Base-by-base conservation (phyloP, 805 yeast species). In the Wickerhamomyces bovis region DNA sequence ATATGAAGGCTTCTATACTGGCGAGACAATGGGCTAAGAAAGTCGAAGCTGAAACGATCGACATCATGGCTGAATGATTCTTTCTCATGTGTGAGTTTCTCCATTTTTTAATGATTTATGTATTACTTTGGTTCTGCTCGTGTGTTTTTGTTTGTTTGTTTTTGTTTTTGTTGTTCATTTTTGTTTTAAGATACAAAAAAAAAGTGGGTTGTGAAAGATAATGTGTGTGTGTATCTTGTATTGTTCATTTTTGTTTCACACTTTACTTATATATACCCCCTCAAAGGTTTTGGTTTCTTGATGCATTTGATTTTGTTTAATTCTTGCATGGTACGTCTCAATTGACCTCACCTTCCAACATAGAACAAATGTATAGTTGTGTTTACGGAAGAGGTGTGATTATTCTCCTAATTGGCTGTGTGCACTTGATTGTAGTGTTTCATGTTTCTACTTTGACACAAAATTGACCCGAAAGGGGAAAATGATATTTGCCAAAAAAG, bases 21-120 rank as follows among this genome's bases (percentile, higher is more conserved):
- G 85, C 92, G 52, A 76, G 90, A 61, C 85, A 83, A 62, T 85
- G 92, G 94, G 92, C 89, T 35, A 79, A 83, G 61, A 81, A 80
- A 45, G 65, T 71, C 11, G 65, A 70, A 39, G 35, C 48, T 12
- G 53, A 51, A 28, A 46, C 43, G 2, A 43, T 50, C 15, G 52
- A 52, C 39, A 41, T 53, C 19, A 44, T 53, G 40, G 48, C 42
- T 7, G 44, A 43, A 41, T 23, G 28, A 38, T 30, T 18, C 36
- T 33, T n/a, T 30, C 18, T 13, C n/a, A 28, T 33, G 19, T 18
- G n/a, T 16, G 36, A n/a, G 31, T 13, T 7, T 33, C 20, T 11
- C 36, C 20, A 7, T 16, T 33, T 16, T 16, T 12, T 33, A 40
- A 43, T 18, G 38, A 23, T 21, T 39, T 33, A 39, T 16, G 26